phyloP scores from a whole-genome alignment of 768 basidiomycete species.

The Galerina marginata region DNA sequence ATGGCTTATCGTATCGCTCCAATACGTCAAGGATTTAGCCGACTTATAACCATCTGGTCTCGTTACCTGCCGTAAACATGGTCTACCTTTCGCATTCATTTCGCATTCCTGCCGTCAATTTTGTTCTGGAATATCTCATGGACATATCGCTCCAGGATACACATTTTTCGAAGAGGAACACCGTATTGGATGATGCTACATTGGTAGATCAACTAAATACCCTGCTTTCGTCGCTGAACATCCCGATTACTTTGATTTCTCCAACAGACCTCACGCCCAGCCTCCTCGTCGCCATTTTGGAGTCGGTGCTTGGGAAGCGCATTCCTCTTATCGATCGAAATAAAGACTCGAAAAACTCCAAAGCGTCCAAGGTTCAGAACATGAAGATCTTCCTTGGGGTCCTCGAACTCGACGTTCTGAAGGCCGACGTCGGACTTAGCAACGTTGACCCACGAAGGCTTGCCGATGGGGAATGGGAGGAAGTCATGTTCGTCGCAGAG shows the following conservation, averaged over 20 bases:
- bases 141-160: background rate
- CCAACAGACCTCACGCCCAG: constrained; percentile 73
- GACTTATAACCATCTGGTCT: no score
- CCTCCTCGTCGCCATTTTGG: constrained; percentile 72
- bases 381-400: constrained; percentile 81
- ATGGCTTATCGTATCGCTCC: no score
- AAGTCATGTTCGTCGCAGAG: constrained; percentile 68
- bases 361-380: constrained; percentile 55
- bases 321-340: constrained; percentile 53
- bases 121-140: no score
- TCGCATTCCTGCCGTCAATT: no score
- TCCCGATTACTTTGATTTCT: constrained; percentile 53
- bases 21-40: no score
- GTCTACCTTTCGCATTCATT: no score
- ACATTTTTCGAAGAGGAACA: background rate
- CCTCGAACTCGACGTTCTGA: constrained; percentile 67
- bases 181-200: constrained; percentile 17
- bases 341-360: constrained; percentile 27
- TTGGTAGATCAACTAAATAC: constrained; percentile 48
- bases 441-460: constrained; percentile 68
- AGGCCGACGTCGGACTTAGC: constrained; percentile 65
- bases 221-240: constrained; percentile 47
- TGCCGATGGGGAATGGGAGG: constrained; percentile 68
- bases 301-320: constrained; percentile 58
- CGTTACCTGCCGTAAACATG: no score